These are phyloP conservation scores for Cryptomeria japonica DNA, from an alignment of 75 land plant species.

Conservation along the genomic window DNA sequence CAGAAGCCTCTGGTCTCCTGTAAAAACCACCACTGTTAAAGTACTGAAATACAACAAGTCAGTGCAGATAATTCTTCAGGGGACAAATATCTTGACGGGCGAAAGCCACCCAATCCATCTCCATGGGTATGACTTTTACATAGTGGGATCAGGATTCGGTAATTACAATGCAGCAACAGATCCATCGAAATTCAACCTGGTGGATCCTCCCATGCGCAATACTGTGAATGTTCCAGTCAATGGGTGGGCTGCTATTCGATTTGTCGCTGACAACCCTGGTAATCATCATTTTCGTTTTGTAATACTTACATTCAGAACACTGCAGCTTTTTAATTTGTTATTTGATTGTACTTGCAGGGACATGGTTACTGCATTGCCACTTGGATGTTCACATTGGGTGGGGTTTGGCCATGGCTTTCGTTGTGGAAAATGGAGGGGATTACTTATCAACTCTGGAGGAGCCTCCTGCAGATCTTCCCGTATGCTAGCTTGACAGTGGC, in stretches of 20 bases:
- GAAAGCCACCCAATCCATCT: constrained; percentile 48
- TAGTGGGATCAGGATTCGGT: constrained; percentile 39
- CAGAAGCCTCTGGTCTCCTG: constrained; percentile 7
- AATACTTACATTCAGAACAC: too few relatives aligned
- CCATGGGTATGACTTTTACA: constrained; percentile 40
- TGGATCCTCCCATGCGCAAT: constrained; percentile 37
- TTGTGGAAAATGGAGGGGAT: too few relatives aligned
- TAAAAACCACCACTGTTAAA: constrained; percentile 16
- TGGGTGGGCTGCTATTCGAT: constrained; percentile 48
- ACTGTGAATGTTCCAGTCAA: constrained; percentile 34
- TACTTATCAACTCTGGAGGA: too few relatives aligned
- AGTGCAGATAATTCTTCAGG: constrained; percentile 37
- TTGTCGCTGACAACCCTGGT: constrained; percentile 26
- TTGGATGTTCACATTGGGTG: too few relatives aligned
- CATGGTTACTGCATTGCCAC: too few relatives aligned
- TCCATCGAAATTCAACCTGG: constrained; percentile 29
- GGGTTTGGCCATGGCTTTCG: too few relatives aligned
- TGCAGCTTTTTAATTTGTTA: too few relatives aligned
- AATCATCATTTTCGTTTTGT: too few relatives aligned
- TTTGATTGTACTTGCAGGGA: too few relatives aligned
- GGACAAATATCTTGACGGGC: constrained; percentile 18
- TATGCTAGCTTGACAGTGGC: too few relatives aligned
- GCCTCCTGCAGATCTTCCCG: too few relatives aligned
- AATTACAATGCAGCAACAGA: constrained; percentile 28
- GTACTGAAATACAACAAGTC: constrained; percentile 15